Base-by-base conservation (phyloP, 352 stramenopile genomes). In the Phytophthora aleatoria region DNA sequence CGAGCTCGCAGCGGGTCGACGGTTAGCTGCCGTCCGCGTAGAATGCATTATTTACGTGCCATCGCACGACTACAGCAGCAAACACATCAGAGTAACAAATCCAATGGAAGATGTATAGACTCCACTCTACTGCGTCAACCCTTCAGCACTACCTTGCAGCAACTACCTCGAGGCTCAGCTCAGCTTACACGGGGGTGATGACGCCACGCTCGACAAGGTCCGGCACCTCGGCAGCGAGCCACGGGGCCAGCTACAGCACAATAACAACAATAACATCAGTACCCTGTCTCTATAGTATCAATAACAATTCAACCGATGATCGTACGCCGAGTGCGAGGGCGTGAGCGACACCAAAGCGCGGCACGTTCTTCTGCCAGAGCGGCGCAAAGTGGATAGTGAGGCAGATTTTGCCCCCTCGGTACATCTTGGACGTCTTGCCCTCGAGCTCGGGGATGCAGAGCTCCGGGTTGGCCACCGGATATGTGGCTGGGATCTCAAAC, bases 391-490 rank as follows among this genome's bases (percentile, higher is more conserved):
- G 89, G 58, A 95, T 88, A 7, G 85, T 94, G 16, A 96, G 55
- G 57, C 89, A 96, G 64, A 96, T 96, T 59, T 96, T 95, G 35
- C 89, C 87, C 6, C 89, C 89, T 10, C 87, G 70, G 71, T 97
- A 97, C 87, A 97, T 97, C 74, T 97, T 97, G 67, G 87, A 87
- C 26, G 89, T 96, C 71, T 97, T 97, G 35, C 87, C 85, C 13
- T 97, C 87, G 1, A 97, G 82, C 69, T 96, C 87, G 0, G 89
- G 89, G 48, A 97, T 85, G 55, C 86, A 94, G 5, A 94, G 70
- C 66, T 94, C 86, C 0, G 84, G 86, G 60, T 94, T 92, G 30
- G 86, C 84, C 26, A 92, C 86, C 1, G 86, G 86, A 52, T 94
- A 94, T 53, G 86, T 91, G 51, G 84, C 86, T 28, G 86, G 86